phyloP scores from a whole-genome alignment of 371 early-diverging fungal genomes.

The Zychaea mexicana region DNA sequence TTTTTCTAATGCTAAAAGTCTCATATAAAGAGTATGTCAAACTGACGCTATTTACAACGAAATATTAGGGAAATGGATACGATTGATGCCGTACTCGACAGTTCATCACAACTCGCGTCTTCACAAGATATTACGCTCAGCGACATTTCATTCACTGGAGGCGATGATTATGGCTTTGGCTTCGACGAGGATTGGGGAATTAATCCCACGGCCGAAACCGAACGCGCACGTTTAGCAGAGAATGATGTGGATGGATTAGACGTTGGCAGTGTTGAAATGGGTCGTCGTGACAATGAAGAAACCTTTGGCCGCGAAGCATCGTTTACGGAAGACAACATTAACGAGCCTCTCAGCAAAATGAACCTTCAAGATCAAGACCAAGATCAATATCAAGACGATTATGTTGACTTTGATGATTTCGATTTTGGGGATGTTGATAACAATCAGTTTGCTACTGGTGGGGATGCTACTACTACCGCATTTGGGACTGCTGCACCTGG shows the following conservation, averaged over 20 bases:
- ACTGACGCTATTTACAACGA: too few species aligned
- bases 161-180: constrained; percentile 10
- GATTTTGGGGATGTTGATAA: constrained; percentile 54
- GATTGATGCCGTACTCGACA: constrained; percentile 39
- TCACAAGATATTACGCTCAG: constrained; percentile 25
- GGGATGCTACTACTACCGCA: constrained; percentile 1
- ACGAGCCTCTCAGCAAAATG: constrained; percentile 42
- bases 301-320: constrained; percentile 25
- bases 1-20: too few species aligned
- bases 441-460: too few species aligned
- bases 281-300: constrained; percentile 49
- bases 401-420: constrained; percentile 49
- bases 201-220: neutral
- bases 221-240: constrained; percentile 7
- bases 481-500: too few species aligned
- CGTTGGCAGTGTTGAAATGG: constrained; percentile 24
- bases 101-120: constrained; percentile 16
- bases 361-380: constrained; percentile 37
- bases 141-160: too few species aligned
- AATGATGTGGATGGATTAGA: constrained; percentile 29
- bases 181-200: constrained; percentile 22
- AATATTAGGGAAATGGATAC: constrained; percentile 17
- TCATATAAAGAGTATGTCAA: too few species aligned
- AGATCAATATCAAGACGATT: constrained; percentile 22
- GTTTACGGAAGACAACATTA: constrained; percentile 25